These are phyloP conservation scores for Prillingera fragicola DNA, from an alignment of 1,284 basidiomycete species.

Conservation along the genomic window DNA sequence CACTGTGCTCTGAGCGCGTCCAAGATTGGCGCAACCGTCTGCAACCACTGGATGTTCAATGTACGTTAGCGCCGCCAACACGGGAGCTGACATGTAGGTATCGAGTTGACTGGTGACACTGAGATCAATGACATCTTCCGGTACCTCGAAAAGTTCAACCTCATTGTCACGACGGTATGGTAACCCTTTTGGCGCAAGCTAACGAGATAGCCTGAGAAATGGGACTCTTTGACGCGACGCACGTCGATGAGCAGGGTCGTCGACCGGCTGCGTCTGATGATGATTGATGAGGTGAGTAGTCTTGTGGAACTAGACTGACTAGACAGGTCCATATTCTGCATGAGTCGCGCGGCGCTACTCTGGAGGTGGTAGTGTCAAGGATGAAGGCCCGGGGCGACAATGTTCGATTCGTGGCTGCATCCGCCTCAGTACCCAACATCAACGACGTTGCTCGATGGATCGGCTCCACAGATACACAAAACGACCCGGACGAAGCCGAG, in stretches of 20 bases:
- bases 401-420: conserved; percentile 80
- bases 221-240: conserved; percentile 81
- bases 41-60: conserved; percentile 64
- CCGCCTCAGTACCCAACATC: conserved; percentile 88
- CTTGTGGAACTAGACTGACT: conserved; percentile 1
- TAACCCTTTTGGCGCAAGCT: neutral
- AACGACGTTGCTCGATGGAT: conserved; percentile 87
- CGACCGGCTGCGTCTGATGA: conserved; percentile 54
- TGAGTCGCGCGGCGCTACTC: conserved; percentile 78
- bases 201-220: conserved; percentile 73
- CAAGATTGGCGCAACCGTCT: conserved; percentile 82
- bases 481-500: too few relatives aligned
- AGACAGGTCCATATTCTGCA: conserved; percentile 87
- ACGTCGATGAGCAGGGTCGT: conserved; percentile 35
- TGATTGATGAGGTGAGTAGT: conserved; percentile 76
- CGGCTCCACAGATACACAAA: conserved; percentile 40
- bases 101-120: conserved; percentile 88
- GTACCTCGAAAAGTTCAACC: conserved; percentile 58
- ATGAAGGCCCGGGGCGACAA: conserved; percentile 61
- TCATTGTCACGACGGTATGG: conserved; percentile 75
- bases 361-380: conserved; percentile 89
- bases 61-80: conserved; percentile 48
- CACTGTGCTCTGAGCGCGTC: conserved; percentile 76
- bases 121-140: conserved; percentile 61
- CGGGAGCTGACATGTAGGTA: conserved; percentile 53